Evolutionary conservation across 352 stramenopile species (phyloP).

Genomic region (Phytophthora europaea): DNA sequence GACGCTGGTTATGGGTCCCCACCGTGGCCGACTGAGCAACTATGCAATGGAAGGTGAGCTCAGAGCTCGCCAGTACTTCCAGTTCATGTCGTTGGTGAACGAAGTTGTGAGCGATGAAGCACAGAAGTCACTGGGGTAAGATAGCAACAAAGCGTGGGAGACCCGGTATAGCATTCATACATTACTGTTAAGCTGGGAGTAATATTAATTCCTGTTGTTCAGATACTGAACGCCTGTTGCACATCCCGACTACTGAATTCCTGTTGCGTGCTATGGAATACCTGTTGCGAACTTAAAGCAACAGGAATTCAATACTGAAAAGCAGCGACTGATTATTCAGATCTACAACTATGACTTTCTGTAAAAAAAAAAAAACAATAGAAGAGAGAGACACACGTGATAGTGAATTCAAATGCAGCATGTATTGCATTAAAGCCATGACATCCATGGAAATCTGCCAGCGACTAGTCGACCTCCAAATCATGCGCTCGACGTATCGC

Average conservation of each 20-base stretch:
- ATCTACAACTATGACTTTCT: not conserved
- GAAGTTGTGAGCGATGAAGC: no score
- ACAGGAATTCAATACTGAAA: conserved; percentile 20
- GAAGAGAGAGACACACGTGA: not conserved
- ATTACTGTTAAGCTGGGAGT: not conserved
- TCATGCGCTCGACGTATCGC: conserved; percentile 8
- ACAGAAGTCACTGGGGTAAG: no score
- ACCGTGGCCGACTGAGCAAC: no score
- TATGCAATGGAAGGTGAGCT: no score
- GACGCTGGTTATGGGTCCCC: no score
- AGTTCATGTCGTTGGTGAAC: no score
- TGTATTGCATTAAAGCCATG: not conserved
- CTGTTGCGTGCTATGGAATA: conserved; percentile 2
- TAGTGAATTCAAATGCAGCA: not conserved
- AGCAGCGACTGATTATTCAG: not conserved
- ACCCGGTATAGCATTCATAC: no score
- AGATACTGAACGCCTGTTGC: conserved; percentile 15
- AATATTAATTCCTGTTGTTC: conserved; percentile 18
- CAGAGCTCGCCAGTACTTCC: no score
- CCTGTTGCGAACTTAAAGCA: not conserved
- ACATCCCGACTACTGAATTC: conserved; percentile 10
- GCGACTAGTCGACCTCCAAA: not conserved
- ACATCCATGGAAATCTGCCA: not conserved
- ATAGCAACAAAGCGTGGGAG: no score
- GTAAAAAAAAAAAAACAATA: no score